Conservation (phyloP, 192 early-diverging fungal species). For the Coemansia sp. region DNA sequence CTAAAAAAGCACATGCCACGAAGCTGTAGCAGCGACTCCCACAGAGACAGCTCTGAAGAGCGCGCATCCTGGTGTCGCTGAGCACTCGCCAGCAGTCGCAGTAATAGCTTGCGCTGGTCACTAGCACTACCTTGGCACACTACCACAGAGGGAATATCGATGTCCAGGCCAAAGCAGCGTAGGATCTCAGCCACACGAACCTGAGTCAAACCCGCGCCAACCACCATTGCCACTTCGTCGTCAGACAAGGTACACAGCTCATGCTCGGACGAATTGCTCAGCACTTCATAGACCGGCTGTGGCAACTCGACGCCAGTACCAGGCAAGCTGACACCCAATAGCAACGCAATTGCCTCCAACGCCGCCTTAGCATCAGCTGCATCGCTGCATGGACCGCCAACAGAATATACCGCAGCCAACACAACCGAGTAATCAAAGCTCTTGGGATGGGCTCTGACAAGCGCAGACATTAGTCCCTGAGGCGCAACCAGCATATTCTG, state of each 20-base stretch:
- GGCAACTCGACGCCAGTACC: constrained; percentile 5
- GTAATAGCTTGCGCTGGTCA: constrained; percentile 27
- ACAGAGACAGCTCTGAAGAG: constrained; percentile 15
- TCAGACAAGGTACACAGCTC: not conserved
- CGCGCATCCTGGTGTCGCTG: constrained; percentile 5
- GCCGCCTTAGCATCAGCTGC: not conserved
- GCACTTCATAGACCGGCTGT: not conserved
- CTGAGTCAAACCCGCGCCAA: constrained; percentile 8
- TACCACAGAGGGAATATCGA: constrained; percentile 18
- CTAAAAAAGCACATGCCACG: constrained; percentile 11
- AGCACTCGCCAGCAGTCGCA: constrained; percentile 6
- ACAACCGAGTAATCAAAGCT: constrained; percentile 20
- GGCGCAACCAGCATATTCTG: constrained; percentile 17
- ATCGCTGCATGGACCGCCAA: constrained; percentile 24
- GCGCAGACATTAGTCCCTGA: not conserved
- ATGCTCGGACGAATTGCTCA: not conserved
- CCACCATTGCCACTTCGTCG: not conserved
- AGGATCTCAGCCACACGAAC: constrained; percentile 3
- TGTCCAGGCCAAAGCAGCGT: not conserved
- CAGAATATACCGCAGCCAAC: constrained; percentile 21
- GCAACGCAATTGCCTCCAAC: not conserved
- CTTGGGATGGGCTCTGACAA: constrained; percentile 1
- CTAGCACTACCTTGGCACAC: constrained; percentile 15
- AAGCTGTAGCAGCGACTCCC: constrained; percentile 2
- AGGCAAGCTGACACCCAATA: not conserved